These are phyloP conservation scores for Aplosporella prunicola DNA, from an alignment of 2,329 filamentous ascomycete species.

Conservation along the genomic window DNA sequence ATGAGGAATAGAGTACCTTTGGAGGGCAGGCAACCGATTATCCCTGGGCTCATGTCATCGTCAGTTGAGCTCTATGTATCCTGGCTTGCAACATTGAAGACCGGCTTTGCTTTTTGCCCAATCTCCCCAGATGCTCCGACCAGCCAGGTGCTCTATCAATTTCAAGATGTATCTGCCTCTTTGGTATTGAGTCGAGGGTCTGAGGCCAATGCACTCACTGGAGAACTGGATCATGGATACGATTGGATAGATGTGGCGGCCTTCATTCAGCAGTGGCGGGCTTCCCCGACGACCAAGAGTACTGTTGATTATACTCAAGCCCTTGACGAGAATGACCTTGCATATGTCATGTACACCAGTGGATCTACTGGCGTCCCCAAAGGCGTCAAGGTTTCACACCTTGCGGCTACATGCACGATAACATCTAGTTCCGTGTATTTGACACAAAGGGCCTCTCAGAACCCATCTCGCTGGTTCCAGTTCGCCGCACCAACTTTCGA, in stretches of 20 bases:
- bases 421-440: slow-evolving; percentile 52
- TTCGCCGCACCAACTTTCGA: slow-evolving; percentile 80
- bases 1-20: not conserved
- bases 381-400: slow-evolving; percentile 9
- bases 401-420: slow-evolving; percentile 15
- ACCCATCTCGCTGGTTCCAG: slow-evolving; percentile 58
- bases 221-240: slow-evolving; percentile 12
- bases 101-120: slow-evolving; percentile 71
- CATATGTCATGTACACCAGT: slow-evolving; percentile 11
- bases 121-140: slow-evolving; percentile 62
- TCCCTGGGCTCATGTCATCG: slow-evolving; percentile 11
- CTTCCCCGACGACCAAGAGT: slow-evolving; percentile 16
- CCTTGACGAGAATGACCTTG: slow-evolving; percentile 8
- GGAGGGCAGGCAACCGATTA: not conserved
- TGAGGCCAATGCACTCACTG: slow-evolving; percentile 20
- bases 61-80: slow-evolving; percentile 61
- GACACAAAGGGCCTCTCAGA: slow-evolving; percentile 33
- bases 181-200: slow-evolving; percentile 3
- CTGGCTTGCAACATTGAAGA: slow-evolving; percentile 65
- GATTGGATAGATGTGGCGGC: slow-evolving; percentile 4
- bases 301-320: slow-evolving; percentile 12
- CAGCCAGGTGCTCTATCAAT: slow-evolving; percentile 34
- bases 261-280: slow-evolving; percentile 4
- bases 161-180: slow-evolving; percentile 9
- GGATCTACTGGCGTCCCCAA: slow-evolving; percentile 10